A percentile compares a stretch with the other conserved stretches of the same genome.
phyloP scores from a whole-genome alignment of 305 asterid species.

The Fraxinus paxiana region DNA sequence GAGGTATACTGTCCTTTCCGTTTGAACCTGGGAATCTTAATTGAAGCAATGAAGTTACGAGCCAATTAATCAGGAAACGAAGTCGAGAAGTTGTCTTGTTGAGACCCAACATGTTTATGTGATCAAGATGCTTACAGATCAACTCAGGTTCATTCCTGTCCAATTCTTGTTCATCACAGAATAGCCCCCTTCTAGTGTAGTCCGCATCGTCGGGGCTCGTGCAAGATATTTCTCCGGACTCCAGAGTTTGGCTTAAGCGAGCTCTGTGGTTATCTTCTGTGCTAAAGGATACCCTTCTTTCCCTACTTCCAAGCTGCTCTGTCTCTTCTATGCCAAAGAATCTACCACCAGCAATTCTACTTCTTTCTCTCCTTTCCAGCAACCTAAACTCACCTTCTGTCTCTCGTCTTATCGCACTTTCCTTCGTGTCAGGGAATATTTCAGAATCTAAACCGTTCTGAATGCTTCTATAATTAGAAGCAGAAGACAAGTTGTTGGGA shows the following conservation, averaged over 20 bases:
- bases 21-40: slow-evolving; percentile 52
- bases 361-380: slow-evolving; percentile 81
- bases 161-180: slow-evolving; percentile 65
- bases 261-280: slow-evolving; percentile 55
- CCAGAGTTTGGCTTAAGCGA: slow-evolving; percentile 44
- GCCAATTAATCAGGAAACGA: slow-evolving; percentile 87
- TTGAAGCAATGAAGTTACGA: slow-evolving; percentile 83
- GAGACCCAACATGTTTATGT: slow-evolving; percentile 90
- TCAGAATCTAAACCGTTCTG: slow-evolving; percentile 51
- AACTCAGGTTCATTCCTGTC: slow-evolving; percentile 74
- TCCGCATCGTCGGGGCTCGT: slow-evolving; percentile 68
- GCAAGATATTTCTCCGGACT: slow-evolving; percentile 60
- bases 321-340: slow-evolving; percentile 80
- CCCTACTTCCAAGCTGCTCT: slow-evolving; percentile 64
- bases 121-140: slow-evolving; percentile 72
- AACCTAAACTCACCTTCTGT: slow-evolving; percentile 89
- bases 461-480: slow-evolving; percentile 20
- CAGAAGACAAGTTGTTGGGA: slow-evolving; percentile 12
- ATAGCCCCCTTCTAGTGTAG: slow-evolving; percentile 61
- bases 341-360: slow-evolving; percentile 65
- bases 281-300: slow-evolving; percentile 81
- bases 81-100: slow-evolving; percentile 83
- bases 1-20: slow-evolving; percentile 45
- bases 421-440: slow-evolving; percentile 49
- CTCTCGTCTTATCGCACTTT: slow-evolving; percentile 88